These are phyloP conservation scores for Ascobolus immersus DNA, from an alignment of 495 filamentous ascomycete genomes.

Conservation along the genomic window DNA sequence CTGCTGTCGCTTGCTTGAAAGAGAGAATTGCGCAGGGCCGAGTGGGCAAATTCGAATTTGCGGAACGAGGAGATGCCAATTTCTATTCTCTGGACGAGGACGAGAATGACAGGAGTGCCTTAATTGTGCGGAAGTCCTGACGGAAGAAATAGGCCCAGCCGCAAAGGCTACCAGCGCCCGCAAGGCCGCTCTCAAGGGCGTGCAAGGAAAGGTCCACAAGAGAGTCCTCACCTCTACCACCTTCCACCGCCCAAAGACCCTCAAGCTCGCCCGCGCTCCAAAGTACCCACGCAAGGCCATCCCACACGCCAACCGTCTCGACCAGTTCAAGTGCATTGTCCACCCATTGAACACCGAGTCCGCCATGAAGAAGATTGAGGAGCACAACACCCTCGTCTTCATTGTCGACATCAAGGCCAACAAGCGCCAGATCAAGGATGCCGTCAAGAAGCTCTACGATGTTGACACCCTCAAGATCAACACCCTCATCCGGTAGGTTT, in stretches of 20 bases:
- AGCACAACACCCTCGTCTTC: conserved; percentile 98
- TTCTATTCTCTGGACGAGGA: too few species aligned
- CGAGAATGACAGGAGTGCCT: too few species aligned
- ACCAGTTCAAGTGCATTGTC: conserved; percentile 73
- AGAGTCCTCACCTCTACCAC: conserved; percentile 82
- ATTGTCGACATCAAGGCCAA: conserved; percentile 96
- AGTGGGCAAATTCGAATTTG: too few species aligned
- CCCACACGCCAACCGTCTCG: conserved; percentile 66
- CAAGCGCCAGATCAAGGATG: conserved; percentile 97
- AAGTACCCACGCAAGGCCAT: conserved; percentile 95
- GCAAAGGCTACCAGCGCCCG: conserved; percentile 71
- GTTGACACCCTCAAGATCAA: conserved; percentile 96
- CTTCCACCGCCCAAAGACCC: conserved; percentile 94
- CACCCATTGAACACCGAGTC: conserved; percentile 89
- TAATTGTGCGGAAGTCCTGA: too few species aligned
- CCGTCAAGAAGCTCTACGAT: conserved; percentile 98
- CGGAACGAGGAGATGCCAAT: too few species aligned
- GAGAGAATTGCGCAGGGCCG: too few species aligned
- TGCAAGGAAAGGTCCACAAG: conserved; percentile 59
- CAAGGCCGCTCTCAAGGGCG: conserved; percentile 70
- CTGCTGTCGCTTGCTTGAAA: too few species aligned
- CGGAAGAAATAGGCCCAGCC: too few species aligned
- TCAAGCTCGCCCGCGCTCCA: conserved; percentile 64
- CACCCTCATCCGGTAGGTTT: conserved; percentile 73
- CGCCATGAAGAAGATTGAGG: conserved; percentile 99